A percentile compares a stretch with the other conserved stretches of the same genome.
Conservation (phyloP, 179 eudicot species). For the Silene vulgaris region DNA sequence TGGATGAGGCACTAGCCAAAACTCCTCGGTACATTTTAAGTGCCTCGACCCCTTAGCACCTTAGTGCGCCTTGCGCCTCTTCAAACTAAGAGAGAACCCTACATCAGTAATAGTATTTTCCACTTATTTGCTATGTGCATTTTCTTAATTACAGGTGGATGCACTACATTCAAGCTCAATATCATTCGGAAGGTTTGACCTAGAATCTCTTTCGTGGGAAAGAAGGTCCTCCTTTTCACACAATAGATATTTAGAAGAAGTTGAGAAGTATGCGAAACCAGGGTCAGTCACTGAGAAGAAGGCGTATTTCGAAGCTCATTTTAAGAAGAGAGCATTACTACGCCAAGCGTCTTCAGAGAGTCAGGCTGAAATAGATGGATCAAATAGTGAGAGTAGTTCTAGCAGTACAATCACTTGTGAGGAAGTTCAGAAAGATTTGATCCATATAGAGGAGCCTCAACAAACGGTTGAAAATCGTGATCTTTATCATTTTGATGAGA, state of each 20-base stretch:
- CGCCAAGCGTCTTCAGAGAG: slow-evolving; percentile 37
- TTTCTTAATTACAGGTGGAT: slow-evolving; percentile 38
- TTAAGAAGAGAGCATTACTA: slow-evolving; percentile 24
- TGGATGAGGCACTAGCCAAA: too few species aligned
- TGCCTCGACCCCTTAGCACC: too few species aligned
- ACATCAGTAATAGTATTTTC: too few species aligned
- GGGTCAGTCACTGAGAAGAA: slow-evolving; percentile 33
- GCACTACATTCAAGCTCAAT: slow-evolving; percentile 53
- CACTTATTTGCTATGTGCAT: background rate
- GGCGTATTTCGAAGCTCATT: slow-evolving; percentile 33
- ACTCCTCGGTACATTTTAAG: too few species aligned
- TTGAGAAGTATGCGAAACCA: slow-evolving; percentile 30
- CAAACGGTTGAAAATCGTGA: slow-evolving; percentile 21
- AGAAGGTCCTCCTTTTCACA: slow-evolving; percentile 32
- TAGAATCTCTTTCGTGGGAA: slow-evolving; percentile 32
- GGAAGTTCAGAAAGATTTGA: slow-evolving; percentile 10
- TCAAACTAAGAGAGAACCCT: too few species aligned
- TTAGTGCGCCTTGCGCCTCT: too few species aligned
- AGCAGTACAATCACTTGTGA: slow-evolving; percentile 22
- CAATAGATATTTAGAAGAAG: slow-evolving; percentile 33
- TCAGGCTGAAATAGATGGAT: slow-evolving; percentile 36
- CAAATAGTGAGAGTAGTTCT: slow-evolving; percentile 32
- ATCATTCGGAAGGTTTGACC: slow-evolving; percentile 34
- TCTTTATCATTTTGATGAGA: slow-evolving; percentile 28
- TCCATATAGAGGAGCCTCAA: slow-evolving; percentile 27